These are phyloP conservation scores for Xanthoceras sorbifolium DNA, from an alignment of 345 rosid species.

Conservation along the genomic window DNA sequence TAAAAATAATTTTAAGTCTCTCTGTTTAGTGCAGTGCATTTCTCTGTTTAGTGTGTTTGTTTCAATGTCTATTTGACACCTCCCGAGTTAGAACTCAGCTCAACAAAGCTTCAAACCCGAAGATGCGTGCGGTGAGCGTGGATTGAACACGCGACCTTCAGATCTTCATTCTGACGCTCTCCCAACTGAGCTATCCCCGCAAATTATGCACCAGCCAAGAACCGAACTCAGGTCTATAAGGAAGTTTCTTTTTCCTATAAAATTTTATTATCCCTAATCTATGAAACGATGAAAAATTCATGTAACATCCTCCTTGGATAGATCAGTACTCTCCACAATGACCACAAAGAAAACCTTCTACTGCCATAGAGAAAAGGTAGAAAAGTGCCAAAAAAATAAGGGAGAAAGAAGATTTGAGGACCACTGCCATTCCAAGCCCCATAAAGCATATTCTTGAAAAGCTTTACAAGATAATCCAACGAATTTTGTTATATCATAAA, in stretches of 20 bases:
- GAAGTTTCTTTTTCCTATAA: background rate
- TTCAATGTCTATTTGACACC: no score
- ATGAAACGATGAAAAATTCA: background rate
- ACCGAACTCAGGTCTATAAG: conserved; percentile 17
- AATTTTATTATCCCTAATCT: background rate
- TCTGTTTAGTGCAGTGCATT: no score
- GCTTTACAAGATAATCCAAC: background rate
- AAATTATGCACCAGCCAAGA: conserved; percentile 29
- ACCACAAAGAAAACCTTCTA: background rate
- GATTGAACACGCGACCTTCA: conserved; percentile 98
- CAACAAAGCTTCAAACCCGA: conserved; percentile 32
- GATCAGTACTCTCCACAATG: background rate
- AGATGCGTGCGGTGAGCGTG: conserved; percentile 62
- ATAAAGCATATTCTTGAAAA: background rate
- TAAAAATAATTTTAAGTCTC: no score
- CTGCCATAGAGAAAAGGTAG: background rate
- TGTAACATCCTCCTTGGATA: background rate
- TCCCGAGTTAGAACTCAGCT: conserved; percentile 12
- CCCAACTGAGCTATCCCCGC: conserved; percentile 93
- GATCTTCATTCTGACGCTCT: conserved; percentile 99
- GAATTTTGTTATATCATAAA: background rate
- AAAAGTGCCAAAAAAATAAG: background rate
- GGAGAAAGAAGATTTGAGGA: background rate
- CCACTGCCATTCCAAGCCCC: background rate
- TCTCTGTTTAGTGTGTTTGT: no score